Evolutionary conservation across 1,284 basidiomycete genomes (phyloP).

Genomic region (Trametes polyzona): DNA sequence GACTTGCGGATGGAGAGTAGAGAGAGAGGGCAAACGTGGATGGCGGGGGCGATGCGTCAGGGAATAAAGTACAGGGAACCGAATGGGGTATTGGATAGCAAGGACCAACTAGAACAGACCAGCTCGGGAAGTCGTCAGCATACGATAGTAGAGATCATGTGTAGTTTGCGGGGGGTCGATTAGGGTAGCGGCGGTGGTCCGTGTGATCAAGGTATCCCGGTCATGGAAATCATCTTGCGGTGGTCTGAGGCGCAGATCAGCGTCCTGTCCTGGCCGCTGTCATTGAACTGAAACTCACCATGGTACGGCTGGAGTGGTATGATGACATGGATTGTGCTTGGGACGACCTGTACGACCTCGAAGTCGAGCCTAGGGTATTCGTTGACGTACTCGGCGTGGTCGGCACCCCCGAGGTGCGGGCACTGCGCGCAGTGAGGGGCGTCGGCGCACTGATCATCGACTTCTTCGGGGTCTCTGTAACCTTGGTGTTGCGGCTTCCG

Average conservation of each 20-base stretch:
- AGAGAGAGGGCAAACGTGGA: slow-evolving; percentile 16
- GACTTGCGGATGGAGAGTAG: slow-evolving; percentile 19
- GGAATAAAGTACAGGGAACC: slow-evolving; percentile 33
- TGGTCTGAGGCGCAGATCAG: slow-evolving; percentile 20
- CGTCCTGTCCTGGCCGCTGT: not conserved
- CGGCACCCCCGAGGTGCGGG: slow-evolving; percentile 57
- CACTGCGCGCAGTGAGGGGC: slow-evolving; percentile 74
- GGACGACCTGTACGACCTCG: slow-evolving; percentile 45
- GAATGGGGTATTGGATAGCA: slow-evolving; percentile 34
- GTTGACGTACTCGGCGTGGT: slow-evolving; percentile 60
- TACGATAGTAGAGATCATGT: slow-evolving; percentile 29
- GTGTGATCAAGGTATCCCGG: slow-evolving; percentile 24
- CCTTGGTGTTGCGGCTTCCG: slow-evolving; percentile 48
- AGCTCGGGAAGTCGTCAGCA: slow-evolving; percentile 34
- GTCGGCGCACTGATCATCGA: slow-evolving; percentile 85
- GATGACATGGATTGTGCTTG: slow-evolving; percentile 45
- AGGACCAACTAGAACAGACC: slow-evolving; percentile 34
- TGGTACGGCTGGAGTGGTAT: slow-evolving; percentile 48
- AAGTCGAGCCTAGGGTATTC: slow-evolving; percentile 38
- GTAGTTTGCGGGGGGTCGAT: slow-evolving; percentile 26
- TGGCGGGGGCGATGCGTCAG: slow-evolving; percentile 27
- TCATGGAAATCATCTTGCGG: slow-evolving; percentile 34
- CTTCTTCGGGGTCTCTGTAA: slow-evolving; percentile 82
- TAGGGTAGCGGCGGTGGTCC: slow-evolving; percentile 29
- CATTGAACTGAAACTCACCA: slow-evolving; percentile 29